Evolutionary conservation across 345 rosid species (phyloP).

Genomic region (Populus nigra): DNA sequence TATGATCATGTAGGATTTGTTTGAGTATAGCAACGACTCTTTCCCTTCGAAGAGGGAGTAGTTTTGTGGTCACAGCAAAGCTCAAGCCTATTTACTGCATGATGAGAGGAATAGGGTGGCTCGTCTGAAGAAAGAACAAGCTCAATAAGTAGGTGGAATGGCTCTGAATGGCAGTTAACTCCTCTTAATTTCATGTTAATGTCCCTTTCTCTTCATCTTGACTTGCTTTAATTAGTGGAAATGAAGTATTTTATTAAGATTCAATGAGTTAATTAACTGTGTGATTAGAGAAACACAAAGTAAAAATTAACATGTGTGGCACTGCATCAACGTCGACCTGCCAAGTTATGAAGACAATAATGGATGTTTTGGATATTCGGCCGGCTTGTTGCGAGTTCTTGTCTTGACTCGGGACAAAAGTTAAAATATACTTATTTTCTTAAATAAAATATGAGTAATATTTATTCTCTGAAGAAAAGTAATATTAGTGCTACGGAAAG

Average conservation of each 20-base stretch:
- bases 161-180: conserved; percentile 19
- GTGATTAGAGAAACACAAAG: not conserved
- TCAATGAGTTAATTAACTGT: not conserved
- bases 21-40: conserved; percentile 16
- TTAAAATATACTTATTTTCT: no score
- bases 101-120: conserved; percentile 17
- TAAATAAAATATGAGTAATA: no score
- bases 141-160: conserved; percentile 5
- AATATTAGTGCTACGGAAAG: no score
- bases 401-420: not conserved
- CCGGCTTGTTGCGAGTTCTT: not conserved
- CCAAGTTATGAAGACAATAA: not conserved
- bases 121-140: conserved; percentile 3
- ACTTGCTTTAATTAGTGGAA: not conserved
- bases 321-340: not conserved
- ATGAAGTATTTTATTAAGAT: no score
- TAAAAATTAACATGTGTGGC: not conserved
- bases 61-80: not conserved
- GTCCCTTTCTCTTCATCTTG: not conserved
- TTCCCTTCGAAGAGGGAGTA: conserved; percentile 6
- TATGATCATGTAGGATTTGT: not conserved
- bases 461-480: no score
- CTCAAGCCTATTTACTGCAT: conserved; percentile 26
- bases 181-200: not conserved
- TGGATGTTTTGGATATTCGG: not conserved